These are phyloP conservation scores for Novakomyces olei DNA, from an alignment of 805 yeast genomes.

Conservation along the genomic window DNA sequence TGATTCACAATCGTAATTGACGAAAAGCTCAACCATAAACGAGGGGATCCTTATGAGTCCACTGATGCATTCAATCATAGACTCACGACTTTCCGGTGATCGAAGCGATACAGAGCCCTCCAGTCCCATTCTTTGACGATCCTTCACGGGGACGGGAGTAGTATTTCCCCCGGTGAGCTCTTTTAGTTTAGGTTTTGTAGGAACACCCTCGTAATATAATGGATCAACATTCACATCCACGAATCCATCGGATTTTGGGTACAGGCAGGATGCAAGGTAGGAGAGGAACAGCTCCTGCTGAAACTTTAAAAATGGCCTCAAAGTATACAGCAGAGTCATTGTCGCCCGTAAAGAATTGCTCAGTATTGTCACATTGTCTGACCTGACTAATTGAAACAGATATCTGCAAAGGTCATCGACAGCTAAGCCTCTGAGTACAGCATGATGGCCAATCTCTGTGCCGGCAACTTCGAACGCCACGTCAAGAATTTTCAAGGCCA, in stretches of 20 bases:
- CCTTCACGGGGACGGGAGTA: conserved; percentile 9
- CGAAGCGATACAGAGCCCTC: conserved; percentile 7
- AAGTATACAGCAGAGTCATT: conserved; percentile 43
- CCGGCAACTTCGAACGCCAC: conserved; percentile 73
- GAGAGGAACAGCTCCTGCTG: conserved; percentile 43
- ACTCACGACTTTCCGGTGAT: conserved; percentile 31
- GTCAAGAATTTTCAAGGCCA: conserved; percentile 55
- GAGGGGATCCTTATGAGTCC: conserved; percentile 38
- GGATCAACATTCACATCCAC: conserved; percentile 19
- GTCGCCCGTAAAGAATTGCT: conserved; percentile 58
- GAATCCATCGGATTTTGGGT: conserved; percentile 27
- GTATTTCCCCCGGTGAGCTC: conserved; percentile 23
- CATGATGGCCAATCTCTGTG: conserved; percentile 33
- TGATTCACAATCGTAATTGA: conserved; percentile 75
- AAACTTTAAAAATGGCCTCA: conserved; percentile 43
- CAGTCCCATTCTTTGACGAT: conserved; percentile 9
- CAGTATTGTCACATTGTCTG: conserved; percentile 49
- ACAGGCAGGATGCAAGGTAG: conserved; percentile 18
- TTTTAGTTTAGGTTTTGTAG: conserved; percentile 15
- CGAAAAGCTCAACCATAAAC: conserved; percentile 54
- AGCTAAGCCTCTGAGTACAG: conserved; percentile 41
- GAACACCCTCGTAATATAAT: conserved; percentile 20
- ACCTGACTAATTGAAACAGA: conserved; percentile 53
- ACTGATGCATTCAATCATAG: conserved; percentile 64
- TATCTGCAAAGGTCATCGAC: conserved; percentile 74